Base-by-base conservation (phyloP, 768 basidiomycete species). In the Mycena galericulata region DNA sequence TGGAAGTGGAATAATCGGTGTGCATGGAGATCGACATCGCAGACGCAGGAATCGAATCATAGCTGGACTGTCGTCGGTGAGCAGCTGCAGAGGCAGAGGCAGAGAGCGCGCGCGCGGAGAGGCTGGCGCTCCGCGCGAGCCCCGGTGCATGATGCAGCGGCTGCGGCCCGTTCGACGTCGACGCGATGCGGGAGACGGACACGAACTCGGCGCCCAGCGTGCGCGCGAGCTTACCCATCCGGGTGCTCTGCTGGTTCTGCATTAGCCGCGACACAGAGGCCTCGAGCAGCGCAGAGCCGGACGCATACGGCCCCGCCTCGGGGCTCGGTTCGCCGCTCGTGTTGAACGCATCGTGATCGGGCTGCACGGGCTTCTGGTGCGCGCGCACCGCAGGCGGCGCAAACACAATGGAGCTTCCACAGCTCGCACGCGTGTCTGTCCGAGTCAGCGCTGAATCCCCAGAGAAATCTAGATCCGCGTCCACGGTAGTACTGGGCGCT, bases 391-490 rank as follows among this genome's bases (percentile, higher is more conserved):
- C 20, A 24, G 60, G 18, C 0, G 45, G 47, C 14, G 55, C 60
- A 29, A 68, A 68, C 22, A 47, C 43, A 22, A 59, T 53, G 51
- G 50, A 34, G 26, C 66, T 67, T 3, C n/a, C 17, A 11, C 15
- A 20, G 59, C 66, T 67, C 7, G 26, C 14, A 2, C n/a, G 46
- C 36, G 67, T 51, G 12, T 62, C 60, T n/a, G 60, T 68, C 12
- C 60, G 67, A n/a, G 67, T 56, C 32, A 62, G 47, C 17, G 54
- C 26, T n/a, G n/a, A n/a, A n/a, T n/a, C n/a, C n/a, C n/a, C n/a
- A n/a, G n/a, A n/a, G n/a, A n/a, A n/a, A 40, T 51, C 8, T 17
- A 18, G 11, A 14, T 26, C 8, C 32, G 24, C 32, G 5, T 14
- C 5, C 45, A n/a, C 20, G 14, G 10, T 12, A 6, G 18, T 12